Percentiles rank a stretch among this genome's conserved stretches.
phyloP scores from a whole-genome alignment of 108 stramenopile species.

The Parmales sp. region DNA sequence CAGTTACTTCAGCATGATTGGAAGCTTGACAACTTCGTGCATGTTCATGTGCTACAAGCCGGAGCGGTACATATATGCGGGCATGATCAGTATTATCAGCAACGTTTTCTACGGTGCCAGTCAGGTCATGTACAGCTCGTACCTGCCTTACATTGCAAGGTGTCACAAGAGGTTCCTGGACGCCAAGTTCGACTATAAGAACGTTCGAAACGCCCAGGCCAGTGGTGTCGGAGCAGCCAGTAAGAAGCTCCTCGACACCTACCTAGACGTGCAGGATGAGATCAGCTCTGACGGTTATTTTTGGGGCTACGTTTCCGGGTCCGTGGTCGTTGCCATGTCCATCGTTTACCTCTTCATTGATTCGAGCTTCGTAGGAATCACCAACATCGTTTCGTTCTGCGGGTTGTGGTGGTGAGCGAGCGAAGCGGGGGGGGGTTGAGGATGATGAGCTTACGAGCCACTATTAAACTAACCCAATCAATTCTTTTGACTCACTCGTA shows the following conservation, averaged over 20 bases:
- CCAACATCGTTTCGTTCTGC: background rate
- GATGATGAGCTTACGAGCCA: too few species aligned
- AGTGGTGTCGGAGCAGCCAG: constrained; percentile 8
- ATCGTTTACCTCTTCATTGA: background rate
- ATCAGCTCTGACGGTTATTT: background rate
- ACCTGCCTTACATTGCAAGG: background rate
- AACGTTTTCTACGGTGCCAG: background rate
- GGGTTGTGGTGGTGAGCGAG: constrained; percentile 2
- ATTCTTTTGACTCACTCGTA: too few species aligned
- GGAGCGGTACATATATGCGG: background rate
- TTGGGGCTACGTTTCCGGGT: background rate
- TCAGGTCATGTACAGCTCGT: background rate
- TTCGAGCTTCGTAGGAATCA: background rate
- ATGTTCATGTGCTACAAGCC: background rate
- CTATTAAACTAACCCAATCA: too few species aligned
- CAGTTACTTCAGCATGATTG: background rate
- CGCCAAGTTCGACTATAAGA: constrained; percentile 10
- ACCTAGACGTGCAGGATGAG: background rate
- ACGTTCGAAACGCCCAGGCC: background rate
- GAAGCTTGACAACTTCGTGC: background rate
- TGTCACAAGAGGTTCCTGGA: background rate
- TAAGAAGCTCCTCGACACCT: constrained; percentile 1
- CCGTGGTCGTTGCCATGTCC: background rate
- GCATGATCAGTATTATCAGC: background rate
- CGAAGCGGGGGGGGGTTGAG: too few species aligned